These are phyloP conservation scores for Solanum medicagineum DNA, from an alignment of 257 asterid genomes.

Conservation along the genomic window DNA sequence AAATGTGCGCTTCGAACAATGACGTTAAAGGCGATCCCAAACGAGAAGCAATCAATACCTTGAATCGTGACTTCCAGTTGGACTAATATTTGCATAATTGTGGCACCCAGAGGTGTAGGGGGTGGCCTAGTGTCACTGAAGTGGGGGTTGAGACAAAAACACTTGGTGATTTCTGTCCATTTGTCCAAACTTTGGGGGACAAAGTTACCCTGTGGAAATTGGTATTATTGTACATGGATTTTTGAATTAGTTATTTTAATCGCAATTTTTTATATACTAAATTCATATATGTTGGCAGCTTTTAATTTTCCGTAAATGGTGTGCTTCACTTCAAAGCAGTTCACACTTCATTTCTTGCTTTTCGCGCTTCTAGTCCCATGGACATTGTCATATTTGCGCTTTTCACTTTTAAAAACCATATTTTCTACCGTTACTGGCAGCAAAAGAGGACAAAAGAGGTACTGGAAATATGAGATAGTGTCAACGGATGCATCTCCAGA, in stretches of 20 bases:
- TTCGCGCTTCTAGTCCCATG: neutral
- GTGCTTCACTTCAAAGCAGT: neutral
- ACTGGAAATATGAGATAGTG: neutral
- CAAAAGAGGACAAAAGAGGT: neutral
- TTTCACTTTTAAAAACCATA: neutral
- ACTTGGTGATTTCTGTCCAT: too few relatives aligned
- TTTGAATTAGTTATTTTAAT: neutral
- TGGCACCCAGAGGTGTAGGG: too few relatives aligned
- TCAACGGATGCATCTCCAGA: neutral
- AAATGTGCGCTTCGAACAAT: neutral
- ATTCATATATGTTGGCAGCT: neutral
- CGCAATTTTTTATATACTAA: neutral
- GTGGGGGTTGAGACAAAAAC: too few relatives aligned
- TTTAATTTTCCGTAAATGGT: neutral
- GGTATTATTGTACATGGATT: neutral
- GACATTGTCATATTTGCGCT: neutral
- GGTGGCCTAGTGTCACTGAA: too few relatives aligned
- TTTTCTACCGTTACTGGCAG: neutral
- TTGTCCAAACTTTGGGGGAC: too few relatives aligned
- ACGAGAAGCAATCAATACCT: neutral
- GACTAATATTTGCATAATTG: neutral
- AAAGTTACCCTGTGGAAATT: neutral
- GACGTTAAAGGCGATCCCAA: neutral
- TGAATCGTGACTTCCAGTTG: neutral
- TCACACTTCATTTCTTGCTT: neutral